phyloP scores from a whole-genome alignment of 768 basidiomycete genomes.

The Boletus sp. region DNA sequence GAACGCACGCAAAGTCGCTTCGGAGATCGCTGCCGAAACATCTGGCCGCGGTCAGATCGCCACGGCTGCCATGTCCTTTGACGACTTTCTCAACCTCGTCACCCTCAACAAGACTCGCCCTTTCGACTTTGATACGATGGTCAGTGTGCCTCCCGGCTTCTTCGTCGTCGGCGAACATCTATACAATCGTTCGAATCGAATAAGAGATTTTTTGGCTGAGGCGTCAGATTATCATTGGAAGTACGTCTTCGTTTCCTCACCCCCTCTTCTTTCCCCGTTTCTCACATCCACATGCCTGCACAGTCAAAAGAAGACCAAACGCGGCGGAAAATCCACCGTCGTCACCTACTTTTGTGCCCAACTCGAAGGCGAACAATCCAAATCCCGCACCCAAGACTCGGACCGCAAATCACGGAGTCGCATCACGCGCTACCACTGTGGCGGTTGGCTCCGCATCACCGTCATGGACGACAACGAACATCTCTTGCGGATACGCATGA shows the following conservation, averaged over 20 bases:
- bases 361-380: slow-evolving; percentile 35
- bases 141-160: slow-evolving; percentile 32
- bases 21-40: slow-evolving; percentile 27
- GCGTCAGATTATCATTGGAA: slow-evolving; percentile 38
- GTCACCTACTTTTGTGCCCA: slow-evolving; percentile 37
- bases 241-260: slow-evolving; percentile 15
- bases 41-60: slow-evolving; percentile 35
- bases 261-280: neutral
- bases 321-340: slow-evolving; percentile 35
- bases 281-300: neutral
- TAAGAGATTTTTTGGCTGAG: slow-evolving; percentile 34
- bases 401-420: slow-evolving; percentile 36
- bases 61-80: slow-evolving; percentile 34
- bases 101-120: slow-evolving; percentile 33
- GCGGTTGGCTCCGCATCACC: slow-evolving; percentile 36
- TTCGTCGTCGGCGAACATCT: slow-evolving; percentile 34
- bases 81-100: slow-evolving; percentile 34
- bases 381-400: slow-evolving; percentile 32
- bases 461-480: slow-evolving; percentile 37
- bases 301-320: slow-evolving; percentile 36
- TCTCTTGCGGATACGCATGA: slow-evolving; percentile 36
- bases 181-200: slow-evolving; percentile 36
- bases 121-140: slow-evolving; percentile 36
- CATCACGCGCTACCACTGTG: slow-evolving; percentile 35
- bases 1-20: slow-evolving; percentile 33